Evolutionary conservation across 768 basidiomycete species (phyloP), one percentile per base, ranked within the genome.

Genomic region (Boletus patriciae): DNA sequence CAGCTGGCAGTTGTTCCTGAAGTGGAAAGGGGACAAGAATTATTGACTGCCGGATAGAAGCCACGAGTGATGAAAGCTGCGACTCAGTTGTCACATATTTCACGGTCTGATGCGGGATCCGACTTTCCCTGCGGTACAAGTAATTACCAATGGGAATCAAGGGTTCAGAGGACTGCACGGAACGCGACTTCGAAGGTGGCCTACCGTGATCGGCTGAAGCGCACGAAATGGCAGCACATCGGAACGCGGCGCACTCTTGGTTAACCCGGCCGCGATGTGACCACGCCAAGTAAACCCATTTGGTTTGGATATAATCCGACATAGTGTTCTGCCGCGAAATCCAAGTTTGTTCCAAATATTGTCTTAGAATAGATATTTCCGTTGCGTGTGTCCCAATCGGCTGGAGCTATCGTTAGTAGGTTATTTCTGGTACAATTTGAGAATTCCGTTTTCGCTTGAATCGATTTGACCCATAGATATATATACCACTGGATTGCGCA

Each of bases 61-160:
- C 46, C 10, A 29, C 44, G 27, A 16, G 15, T 23, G 19, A 43
- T 21, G 34, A 50, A 33, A 36, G 19, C 19, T 42, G 47, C 16
- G 36, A 52, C n/a, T n/a, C n/a, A n/a, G 31, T 27, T 29, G 46
- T 27, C 50, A 55, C 53, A 10, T 42, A 44, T 44, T 42, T 47
- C 41, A 31, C 51, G n/a, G 40, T 25, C 42, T 34, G 16, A 50
- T 27, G 33, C 34, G 34, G 27, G 19, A 52, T 12, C 13, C 40
- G 12, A 47, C n/a, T 42, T 43, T 52, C 52, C 41, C 34, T 40
- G 50, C 6, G 19, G 18, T 45, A 13, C 40, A 46, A 52, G 52
- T 45, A 36, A 40, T 27, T n/a, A 41, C 50, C 36, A 61, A 29
- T 49, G 52, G 54, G 56, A 56, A 61, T 47, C 38, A 38, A 31